phyloP scores from a whole-genome alignment of 1,139 yeast species.

The Schwanniomyces etchellsii region DNA sequence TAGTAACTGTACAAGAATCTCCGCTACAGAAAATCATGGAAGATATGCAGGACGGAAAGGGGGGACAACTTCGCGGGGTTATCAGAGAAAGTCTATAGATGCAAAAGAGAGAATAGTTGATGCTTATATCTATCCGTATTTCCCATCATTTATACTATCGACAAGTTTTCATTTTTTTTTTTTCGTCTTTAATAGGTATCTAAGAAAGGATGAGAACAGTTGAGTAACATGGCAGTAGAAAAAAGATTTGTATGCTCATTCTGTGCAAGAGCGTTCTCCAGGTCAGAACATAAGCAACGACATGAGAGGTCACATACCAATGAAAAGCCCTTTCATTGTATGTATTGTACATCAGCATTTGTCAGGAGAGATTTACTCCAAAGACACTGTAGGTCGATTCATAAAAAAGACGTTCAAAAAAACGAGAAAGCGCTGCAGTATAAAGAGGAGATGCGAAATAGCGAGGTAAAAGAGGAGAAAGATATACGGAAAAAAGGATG shows the following conservation, averaged over 20 bases:
- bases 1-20: no score
- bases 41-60: no score
- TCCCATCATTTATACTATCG: no score
- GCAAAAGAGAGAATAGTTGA: no score
- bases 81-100: no score
- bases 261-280: slow-evolving; percentile 92
- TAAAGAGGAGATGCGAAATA: slow-evolving; percentile 8
- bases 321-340: slow-evolving; percentile 95
- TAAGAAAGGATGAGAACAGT: no score
- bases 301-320: slow-evolving; percentile 95
- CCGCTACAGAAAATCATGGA: no score
- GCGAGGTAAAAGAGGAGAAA: slow-evolving; percentile 9
- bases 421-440: slow-evolving; percentile 8
- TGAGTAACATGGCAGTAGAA: background rate
- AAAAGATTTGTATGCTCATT: slow-evolving; percentile 65
- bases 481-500: background rate
- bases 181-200: no score
- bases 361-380: slow-evolving; percentile 86
- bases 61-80: no score
- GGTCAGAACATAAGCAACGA: slow-evolving; percentile 88
- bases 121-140: no score
- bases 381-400: slow-evolving; percentile 58
- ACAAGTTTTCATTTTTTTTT: no score
- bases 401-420: slow-evolving; percentile 38
- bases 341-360: slow-evolving; percentile 92